Evolutionary conservation across 2,329 filamentous ascomycete species (phyloP).

Genomic region (Orbilia javanica): DNA sequence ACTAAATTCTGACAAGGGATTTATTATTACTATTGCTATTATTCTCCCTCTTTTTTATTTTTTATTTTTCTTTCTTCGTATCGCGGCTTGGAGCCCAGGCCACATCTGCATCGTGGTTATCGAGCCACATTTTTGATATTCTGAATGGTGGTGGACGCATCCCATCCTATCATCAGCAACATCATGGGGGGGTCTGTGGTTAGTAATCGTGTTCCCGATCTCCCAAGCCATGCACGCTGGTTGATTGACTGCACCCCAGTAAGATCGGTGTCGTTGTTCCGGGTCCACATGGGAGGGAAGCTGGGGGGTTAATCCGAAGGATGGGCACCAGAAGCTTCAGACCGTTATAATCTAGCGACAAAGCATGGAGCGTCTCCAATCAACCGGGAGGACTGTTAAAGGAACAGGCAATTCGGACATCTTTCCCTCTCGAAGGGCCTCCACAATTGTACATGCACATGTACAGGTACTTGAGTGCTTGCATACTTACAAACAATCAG

Average conservation of each 20-base stretch:
- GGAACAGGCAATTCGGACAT: slow-evolving; percentile 29
- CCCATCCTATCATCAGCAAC: slow-evolving; percentile 28
- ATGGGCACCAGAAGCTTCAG: slow-evolving; percentile 48
- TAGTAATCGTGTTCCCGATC: slow-evolving; percentile 54
- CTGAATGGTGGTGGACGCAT: slow-evolving; percentile 15
- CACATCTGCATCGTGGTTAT: slow-evolving; percentile 22
- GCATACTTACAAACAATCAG: slow-evolving; percentile 9
- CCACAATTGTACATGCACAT: not conserved
- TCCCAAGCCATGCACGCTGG: slow-evolving; percentile 44
- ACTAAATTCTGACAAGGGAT: slow-evolving; percentile 55
- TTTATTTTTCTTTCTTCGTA: slow-evolving; percentile 11
- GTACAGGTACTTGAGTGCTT: not conserved
- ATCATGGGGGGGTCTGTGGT: slow-evolving; percentile 42
- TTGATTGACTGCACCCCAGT: slow-evolving; percentile 51
- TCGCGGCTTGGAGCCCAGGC: slow-evolving; percentile 31
- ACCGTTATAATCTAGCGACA: slow-evolving; percentile 56
- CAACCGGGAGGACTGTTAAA: slow-evolving; percentile 47
- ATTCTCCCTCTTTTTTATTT: too few relatives aligned
- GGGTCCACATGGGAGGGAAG: slow-evolving; percentile 58
- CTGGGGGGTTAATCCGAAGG: slow-evolving; percentile 58
- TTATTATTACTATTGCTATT: too few relatives aligned
- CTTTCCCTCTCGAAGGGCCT: slow-evolving; percentile 1
- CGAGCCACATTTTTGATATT: slow-evolving; percentile 42
- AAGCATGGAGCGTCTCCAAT: slow-evolving; percentile 58
- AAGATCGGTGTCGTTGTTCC: slow-evolving; percentile 58